Base-by-base conservation (phyloP, 2,329 filamentous ascomycete genomes). In the Phyllachora maydis region DNA sequence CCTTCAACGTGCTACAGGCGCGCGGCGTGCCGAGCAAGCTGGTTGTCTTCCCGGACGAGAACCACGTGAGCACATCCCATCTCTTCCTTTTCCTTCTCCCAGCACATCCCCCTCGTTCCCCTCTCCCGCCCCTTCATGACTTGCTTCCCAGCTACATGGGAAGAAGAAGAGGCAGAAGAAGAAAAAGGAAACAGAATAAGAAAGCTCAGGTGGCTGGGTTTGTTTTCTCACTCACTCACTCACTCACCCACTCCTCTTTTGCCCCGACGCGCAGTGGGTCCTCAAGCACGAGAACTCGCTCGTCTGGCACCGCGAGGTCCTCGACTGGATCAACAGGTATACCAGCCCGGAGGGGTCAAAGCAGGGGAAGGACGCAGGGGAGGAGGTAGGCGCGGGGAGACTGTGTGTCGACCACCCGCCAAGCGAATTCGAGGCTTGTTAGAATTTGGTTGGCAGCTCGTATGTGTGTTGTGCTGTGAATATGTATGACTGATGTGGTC, bases 201-300 rank as follows among this genome's bases (percentile, higher is more conserved):
- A 14, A 10, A 10, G 11, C 15, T 8, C n/a, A n/a, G n/a, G n/a
- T n/a, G n/a, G n/a, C n/a, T n/a, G n/a, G n/a, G n/a, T n/a, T n/a
- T n/a, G n/a, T n/a, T n/a, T n/a, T n/a, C n/a, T n/a, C n/a, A n/a
- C n/a, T n/a, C n/a, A n/a, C n/a, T n/a, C n/a, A n/a, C n/a, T n/a
- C n/a, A n/a, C n/a, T n/a, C n/a, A n/a, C n/a, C n/a, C n/a, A n/a
- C n/a, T n/a, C n/a, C n/a, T n/a, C n/a, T n/a, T n/a, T n/a, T n/a
- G n/a, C n/a, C n/a, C n/a, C 11, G 13, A 7, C 14, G 2, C 7
- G 19, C 23, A 69, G 64, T 72, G 79, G 79, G 82, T 93, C 4
- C 41, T 92, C 25, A 91, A 92, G 43, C 78, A 75, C 0, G 85
- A 93, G 48, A 95, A 95, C 45, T 76, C 71, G 4, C 52, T 93